These are phyloP conservation scores for Phlebiopsis gigantea DNA, from an alignment of 768 basidiomycete genomes.

Conservation along the genomic window DNA sequence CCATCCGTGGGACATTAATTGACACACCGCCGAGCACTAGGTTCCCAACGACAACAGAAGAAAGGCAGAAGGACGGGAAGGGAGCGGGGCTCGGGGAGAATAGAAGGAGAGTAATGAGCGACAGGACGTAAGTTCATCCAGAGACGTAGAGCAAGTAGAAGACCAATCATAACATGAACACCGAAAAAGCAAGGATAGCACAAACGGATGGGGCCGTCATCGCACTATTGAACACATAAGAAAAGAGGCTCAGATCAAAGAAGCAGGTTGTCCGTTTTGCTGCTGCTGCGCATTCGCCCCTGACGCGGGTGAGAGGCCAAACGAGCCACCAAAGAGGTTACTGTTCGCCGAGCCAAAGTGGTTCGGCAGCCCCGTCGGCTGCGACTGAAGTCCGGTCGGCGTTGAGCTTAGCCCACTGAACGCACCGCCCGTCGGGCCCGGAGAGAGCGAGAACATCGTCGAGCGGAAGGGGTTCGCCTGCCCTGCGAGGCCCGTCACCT, in stretches of 20 bases:
- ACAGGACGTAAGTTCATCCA: not conserved
- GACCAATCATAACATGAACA: not conserved
- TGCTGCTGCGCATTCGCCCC: conserved; percentile 25
- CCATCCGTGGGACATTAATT: not conserved
- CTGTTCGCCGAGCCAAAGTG: conserved; percentile 9
- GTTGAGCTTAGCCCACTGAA: conserved; percentile 5
- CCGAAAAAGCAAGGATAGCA: not conserved
- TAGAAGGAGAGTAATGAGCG: not conserved
- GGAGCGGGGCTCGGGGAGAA: too few relatives aligned
- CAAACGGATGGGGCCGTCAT: not conserved
- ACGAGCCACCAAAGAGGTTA: conserved; percentile 17
- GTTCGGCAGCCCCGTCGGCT: conserved; percentile 11
- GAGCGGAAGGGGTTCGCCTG: conserved; percentile 38
- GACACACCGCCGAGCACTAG: not conserved
- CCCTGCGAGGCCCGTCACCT: conserved; percentile 31
- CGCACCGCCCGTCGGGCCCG: conserved; percentile 7
- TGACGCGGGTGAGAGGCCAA: conserved; percentile 10
- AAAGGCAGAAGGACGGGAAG: not conserved
- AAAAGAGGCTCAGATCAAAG: conserved; percentile 39
- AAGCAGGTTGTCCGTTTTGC: conserved; percentile 35
- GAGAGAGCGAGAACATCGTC: conserved; percentile 27
- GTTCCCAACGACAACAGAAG: not conserved
- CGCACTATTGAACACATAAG: conserved; percentile 7
- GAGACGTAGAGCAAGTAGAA: not conserved
- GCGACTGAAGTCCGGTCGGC: conserved; percentile 19